phyloP scores from a whole-genome alignment of 2,329 filamentous ascomycete species.

The Biscogniauxia marginata region DNA sequence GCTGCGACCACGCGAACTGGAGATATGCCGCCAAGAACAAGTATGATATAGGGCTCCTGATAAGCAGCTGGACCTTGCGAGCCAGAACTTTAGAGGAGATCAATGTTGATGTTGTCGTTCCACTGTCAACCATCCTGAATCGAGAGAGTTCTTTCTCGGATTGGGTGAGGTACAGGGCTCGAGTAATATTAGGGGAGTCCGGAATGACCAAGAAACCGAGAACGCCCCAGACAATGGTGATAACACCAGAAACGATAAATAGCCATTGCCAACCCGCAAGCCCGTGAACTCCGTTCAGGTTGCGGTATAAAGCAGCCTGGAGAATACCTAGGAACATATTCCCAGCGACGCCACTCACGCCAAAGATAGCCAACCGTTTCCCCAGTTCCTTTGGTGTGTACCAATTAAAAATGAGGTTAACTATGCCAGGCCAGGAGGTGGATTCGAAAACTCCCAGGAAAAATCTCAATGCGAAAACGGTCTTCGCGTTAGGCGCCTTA shows the following conservation, averaged over 20 bases:
- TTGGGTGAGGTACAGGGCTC: constrained; percentile 19
- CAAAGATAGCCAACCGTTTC: constrained; percentile 42
- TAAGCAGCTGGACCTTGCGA: constrained; percentile 13
- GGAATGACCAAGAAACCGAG: constrained; percentile 40
- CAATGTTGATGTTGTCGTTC: constrained; percentile 17
- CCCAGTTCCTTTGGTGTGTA: constrained; percentile 45
- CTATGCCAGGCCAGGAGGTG: constrained; percentile 33
- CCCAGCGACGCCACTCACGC: constrained; percentile 42
- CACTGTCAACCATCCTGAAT: constrained; percentile 12
- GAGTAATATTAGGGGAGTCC: constrained; percentile 24
- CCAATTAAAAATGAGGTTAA: constrained; percentile 46
- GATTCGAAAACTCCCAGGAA: constrained; percentile 36
- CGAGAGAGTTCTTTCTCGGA: constrained; percentile 16
- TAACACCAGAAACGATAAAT: constrained; percentile 44
- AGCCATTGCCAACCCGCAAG: constrained; percentile 46
- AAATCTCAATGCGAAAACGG: constrained; percentile 37
- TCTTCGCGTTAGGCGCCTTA: constrained; percentile 30
- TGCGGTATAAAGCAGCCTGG: constrained; percentile 41
- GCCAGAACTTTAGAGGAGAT: constrained; percentile 14
- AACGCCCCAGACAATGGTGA: constrained; percentile 42
- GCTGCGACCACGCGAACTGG: constrained; percentile 24
- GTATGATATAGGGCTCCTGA: constrained; percentile 22
- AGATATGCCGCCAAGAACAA: constrained; percentile 25
- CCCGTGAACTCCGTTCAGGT: constrained; percentile 40
- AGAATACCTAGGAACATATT: constrained; percentile 45